Evolutionary conservation across 2,329 filamentous ascomycete genomes (phyloP), one percentile per base, ranked within the genome.

Genomic region (Penicillium concentricum): DNA sequence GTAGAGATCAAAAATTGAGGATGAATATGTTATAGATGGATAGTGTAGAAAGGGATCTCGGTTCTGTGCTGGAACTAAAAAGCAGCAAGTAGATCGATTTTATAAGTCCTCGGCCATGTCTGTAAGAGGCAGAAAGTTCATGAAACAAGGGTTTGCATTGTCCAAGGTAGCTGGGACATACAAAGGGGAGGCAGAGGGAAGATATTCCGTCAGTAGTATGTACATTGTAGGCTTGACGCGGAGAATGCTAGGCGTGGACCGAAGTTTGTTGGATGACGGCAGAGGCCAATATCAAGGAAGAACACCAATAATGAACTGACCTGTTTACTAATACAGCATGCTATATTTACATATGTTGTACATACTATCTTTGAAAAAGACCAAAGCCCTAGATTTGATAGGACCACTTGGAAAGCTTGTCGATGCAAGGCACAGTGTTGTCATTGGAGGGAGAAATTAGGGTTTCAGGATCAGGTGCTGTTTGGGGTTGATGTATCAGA

Each of bases 201-300:
- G 52, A 30, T 20, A 39, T 3, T n/a, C 20, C 24, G 2, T 10
- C 6, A 9, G 5, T 22, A 34, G 43, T 37, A 20, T 20, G 38
- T 30, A 39, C 48, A 51, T 48, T 28, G 44, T 54, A 48, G 43
- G 16, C 22, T 39, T 16, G 26, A 34, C 42, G 51, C 39, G 54
- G 41, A 55, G 57, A 61, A 61, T 61, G 59, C 41, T 18, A n/a
- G 41, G n/a, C 20, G 34, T n/a, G 28, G 16, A 16, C 7, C 12
- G 47, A 49, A 55, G 39, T 57, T 58, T 61, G 59, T 53, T 9
- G 8, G 39, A 50, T 37, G 50, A 52, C 18, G 43, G 30, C 12
- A 26, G 15, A 20, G 15, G n/a, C 22, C 5, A 28, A 55, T 37
- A 30, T 34, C 12, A 39, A 41, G 50, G 41, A 16, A 28, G 26